These are phyloP conservation scores for Wickerhamiella australiensis DNA, from an alignment of 805 yeast species.

Conservation along the genomic window DNA sequence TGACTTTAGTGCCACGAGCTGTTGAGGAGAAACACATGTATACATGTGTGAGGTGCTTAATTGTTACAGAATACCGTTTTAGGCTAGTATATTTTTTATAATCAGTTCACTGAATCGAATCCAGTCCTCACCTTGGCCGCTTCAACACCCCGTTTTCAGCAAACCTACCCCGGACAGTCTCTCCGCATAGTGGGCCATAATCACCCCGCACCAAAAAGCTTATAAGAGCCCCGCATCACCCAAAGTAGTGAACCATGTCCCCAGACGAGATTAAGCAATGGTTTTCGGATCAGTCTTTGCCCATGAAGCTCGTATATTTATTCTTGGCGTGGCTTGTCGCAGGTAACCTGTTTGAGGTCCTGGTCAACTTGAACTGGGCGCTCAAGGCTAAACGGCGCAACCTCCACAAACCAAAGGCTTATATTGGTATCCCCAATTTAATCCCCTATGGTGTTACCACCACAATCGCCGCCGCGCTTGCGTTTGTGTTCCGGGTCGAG, in stretches of 20 bases:
- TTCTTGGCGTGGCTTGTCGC: not conserved
- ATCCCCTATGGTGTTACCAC: conserved; percentile 5
- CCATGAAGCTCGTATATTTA: not conserved
- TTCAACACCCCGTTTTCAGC: too few relatives aligned
- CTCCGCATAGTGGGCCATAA: conserved; percentile 5
- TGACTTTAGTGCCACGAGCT: not conserved
- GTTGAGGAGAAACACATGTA: not conserved
- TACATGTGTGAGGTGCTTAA: not conserved
- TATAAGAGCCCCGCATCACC: not conserved
- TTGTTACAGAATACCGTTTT: too few relatives aligned
- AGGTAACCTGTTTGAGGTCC: conserved; percentile 4
- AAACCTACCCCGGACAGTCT: conserved; percentile 1
- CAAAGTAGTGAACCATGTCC: not conserved
- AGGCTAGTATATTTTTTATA: not conserved
- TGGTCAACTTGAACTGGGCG: not conserved
- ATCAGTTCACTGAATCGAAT: too few relatives aligned
- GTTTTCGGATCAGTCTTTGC: conserved; percentile 1
- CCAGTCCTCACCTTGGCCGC: too few relatives aligned
- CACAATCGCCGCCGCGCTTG: not conserved
- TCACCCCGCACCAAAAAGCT: conserved; percentile 3
- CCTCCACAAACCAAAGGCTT: not conserved
- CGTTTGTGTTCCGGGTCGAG: not conserved
- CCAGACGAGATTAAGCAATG: not conserved
- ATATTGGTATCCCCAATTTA: not conserved
- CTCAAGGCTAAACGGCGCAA: not conserved